Evolutionary conservation across 2,329 filamentous ascomycete species (phyloP), one percentile per base, ranked within the genome.

Genomic region (Ophiocordyceps camponoti-leonardi): DNA sequence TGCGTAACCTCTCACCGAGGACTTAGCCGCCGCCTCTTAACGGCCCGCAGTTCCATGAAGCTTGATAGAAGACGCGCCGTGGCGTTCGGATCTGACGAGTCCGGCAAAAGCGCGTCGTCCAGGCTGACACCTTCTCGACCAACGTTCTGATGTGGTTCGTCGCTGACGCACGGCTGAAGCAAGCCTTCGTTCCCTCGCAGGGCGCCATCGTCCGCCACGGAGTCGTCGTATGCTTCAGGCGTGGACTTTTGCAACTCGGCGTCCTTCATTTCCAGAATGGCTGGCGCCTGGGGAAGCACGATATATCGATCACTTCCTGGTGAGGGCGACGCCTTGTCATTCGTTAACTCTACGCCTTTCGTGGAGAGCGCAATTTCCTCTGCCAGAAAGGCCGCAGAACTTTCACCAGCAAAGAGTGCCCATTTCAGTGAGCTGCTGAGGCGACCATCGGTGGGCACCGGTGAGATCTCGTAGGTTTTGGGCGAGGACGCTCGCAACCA

Each of bases 31-130:
- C 39, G 41, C n/a, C 46, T 54, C 30, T 62, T 61, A 0, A 53
- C 47, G n/a, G 49, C 51, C 8, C 56, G 54, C 6, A 65, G 50
- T 11, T 60, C 49, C 46, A 65, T 56, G 28, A 62, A 65, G 13
- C 49, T 53, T 1, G 50, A 50, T 2, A 65, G 45, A 2, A 65
- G 49, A 22, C 47, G 57, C 5, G 51, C 51, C 2, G 59, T 58
- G 2, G 55, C 52, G 22, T 50, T 51, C 8, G 49, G 31, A 19
- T 58, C 53, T 13, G 41, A 44, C 2, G 47, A 46, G 6, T 40
- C 28, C 2, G 53, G 49, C 6, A 59, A 45, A 1, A 54, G 18
- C 8, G 7, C 41, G 10, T 14, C 12, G 26, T 41, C 11, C 5
- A 18, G 13, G 4, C 45, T 39, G 6, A 45, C 37, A 19, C 40